Evolutionary conservation across 441 rosid genomes (phyloP).

Genomic region (Codiaeum variegatum): DNA sequence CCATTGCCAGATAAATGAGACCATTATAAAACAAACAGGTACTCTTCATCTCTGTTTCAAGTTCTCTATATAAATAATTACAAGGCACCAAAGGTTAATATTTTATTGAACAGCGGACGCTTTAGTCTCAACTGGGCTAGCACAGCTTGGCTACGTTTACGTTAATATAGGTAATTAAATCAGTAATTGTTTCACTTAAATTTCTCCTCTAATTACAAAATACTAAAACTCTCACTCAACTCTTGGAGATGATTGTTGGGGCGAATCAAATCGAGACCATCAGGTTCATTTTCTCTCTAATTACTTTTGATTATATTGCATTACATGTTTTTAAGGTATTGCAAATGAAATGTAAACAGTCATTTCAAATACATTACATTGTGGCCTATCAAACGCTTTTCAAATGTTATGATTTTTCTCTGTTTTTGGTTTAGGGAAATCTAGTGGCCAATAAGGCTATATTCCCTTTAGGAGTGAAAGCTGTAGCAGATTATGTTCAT

Average conservation of each 20-base stretch:
- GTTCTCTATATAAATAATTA: no score
- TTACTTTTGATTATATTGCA: no score
- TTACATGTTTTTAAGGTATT: no score
- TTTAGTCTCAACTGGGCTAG: slow-evolving; percentile 43
- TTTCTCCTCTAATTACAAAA: background rate
- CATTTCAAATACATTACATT: no score
- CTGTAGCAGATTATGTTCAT: slow-evolving; percentile 44
- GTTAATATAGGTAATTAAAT: slow-evolving; percentile 37
- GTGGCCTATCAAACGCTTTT: no score
- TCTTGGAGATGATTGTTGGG: slow-evolving; percentile 44
- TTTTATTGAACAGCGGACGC: slow-evolving; percentile 55
- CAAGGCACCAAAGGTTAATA: no score
- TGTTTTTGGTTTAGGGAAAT: slow-evolving; percentile 26
- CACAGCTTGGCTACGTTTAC: slow-evolving; percentile 39
- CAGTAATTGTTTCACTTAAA: background rate
- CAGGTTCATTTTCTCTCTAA: slow-evolving; percentile 16
- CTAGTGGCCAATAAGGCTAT: slow-evolving; percentile 30
- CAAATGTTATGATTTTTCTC: background rate
- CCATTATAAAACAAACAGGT: slow-evolving; percentile 37
- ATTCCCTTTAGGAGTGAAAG: slow-evolving; percentile 42
- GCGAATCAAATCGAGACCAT: slow-evolving; percentile 30
- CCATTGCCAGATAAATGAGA: slow-evolving; percentile 35
- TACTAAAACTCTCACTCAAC: background rate
- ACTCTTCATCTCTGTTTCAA: no score
- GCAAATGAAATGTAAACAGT: no score